Evolutionary conservation across 192 early-diverging fungal species (phyloP).

Genomic region (Glomus cerebriforme): DNA sequence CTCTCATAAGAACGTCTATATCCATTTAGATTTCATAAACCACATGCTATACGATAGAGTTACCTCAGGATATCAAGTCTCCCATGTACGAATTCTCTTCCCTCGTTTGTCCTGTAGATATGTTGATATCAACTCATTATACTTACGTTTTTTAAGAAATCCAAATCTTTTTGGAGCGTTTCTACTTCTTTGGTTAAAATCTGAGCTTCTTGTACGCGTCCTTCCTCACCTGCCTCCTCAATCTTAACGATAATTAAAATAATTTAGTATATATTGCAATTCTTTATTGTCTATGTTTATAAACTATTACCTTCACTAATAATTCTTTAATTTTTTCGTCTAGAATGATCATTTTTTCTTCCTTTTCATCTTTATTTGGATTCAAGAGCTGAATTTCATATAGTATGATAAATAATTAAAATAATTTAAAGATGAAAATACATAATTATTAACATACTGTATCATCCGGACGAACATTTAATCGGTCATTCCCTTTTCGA

Average conservation of each 20-base stretch:
- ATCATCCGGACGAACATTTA: slow-evolving; percentile 67
- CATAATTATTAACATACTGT: slow-evolving; percentile 41
- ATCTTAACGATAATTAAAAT: slow-evolving; percentile 40
- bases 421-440: background rate
- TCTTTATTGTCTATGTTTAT: background rate
- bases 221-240: slow-evolving; percentile 74
- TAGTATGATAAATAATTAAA: background rate
- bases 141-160: slow-evolving; percentile 56
- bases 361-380: slow-evolving; percentile 71
- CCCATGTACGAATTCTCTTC: background rate
- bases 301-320: slow-evolving; percentile 47
- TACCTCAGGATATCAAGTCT: slow-evolving; percentile 1
- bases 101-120: background rate
- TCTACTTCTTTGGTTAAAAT: slow-evolving; percentile 67
- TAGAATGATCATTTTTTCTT: slow-evolving; percentile 78
- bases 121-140: background rate
- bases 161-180: slow-evolving; percentile 64
- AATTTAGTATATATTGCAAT: background rate
- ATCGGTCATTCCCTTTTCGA: slow-evolving; percentile 65
- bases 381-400: slow-evolving; percentile 51
- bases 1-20: background rate
- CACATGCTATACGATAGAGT: slow-evolving; percentile 4
- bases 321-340: slow-evolving; percentile 78
- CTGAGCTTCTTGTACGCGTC: slow-evolving; percentile 72
- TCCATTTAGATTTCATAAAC: background rate